phyloP scores from a whole-genome alignment of 306 rosid genomes.

The Glycine latifolia region DNA sequence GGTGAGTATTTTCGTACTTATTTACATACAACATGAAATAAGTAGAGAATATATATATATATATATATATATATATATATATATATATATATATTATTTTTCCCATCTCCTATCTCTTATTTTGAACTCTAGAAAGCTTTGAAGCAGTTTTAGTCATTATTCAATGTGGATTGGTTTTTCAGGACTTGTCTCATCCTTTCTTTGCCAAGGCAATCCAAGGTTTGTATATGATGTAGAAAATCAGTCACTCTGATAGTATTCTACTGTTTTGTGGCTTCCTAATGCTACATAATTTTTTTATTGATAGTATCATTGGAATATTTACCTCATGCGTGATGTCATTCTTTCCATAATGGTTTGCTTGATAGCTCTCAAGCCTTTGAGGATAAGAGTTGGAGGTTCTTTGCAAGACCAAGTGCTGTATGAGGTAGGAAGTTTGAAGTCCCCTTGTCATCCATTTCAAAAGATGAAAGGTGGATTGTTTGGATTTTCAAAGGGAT shows the following conservation, averaged over 20 bases:
- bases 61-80: too few relatives aligned
- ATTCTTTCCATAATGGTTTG: conserved; percentile 50
- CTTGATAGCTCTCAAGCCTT: conserved; percentile 79
- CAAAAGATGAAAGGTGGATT: conserved; percentile 68
- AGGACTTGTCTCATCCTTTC: conserved; percentile 86
- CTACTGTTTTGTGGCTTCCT: conserved; percentile 24
- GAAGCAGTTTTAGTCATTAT: conserved; percentile 36
- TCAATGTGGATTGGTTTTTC: conserved; percentile 56
- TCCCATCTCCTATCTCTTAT: too few relatives aligned
- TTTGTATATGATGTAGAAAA: conserved; percentile 44
- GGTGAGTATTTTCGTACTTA: conserved; percentile 57
- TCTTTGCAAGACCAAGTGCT: conserved; percentile 91
- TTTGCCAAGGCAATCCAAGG: conserved; percentile 88
- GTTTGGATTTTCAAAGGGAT: conserved; percentile 94
- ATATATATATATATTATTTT: too few relatives aligned
- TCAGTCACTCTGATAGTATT: conserved; percentile 10
- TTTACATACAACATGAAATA: conserved; percentile 8
- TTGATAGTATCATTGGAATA: conserved; percentile 24
- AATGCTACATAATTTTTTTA: conserved; percentile 15
- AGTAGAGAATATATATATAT: background rate
- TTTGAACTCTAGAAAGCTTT: conserved; percentile 18
- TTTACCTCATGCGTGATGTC: conserved; percentile 33
- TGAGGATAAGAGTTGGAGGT: conserved; percentile 96
- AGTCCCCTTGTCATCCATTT: conserved; percentile 80
- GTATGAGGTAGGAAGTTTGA: conserved; percentile 74